phyloP scores from a whole-genome alignment of 208 protist species.

The Trypanosoma boissoni region DNA sequence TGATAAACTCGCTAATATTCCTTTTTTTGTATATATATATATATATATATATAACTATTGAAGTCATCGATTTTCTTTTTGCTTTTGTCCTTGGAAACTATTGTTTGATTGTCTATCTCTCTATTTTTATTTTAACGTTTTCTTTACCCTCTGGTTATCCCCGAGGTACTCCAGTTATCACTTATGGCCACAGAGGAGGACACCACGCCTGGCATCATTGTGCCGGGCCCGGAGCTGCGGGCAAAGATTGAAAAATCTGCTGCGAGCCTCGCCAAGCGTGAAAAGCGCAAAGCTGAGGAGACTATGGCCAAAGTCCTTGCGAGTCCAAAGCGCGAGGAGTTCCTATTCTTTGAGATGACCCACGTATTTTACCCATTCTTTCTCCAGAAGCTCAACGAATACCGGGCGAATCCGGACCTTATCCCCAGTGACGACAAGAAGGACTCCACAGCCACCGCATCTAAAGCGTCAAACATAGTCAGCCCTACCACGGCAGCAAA shows the following conservation, averaged over 20 bases:
- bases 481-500: slow-evolving; percentile 23
- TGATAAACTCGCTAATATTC: no score
- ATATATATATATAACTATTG: no score
- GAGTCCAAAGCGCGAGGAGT: slow-evolving; percentile 70
- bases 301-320: slow-evolving; percentile 81
- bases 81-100: no score
- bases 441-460: slow-evolving; percentile 27
- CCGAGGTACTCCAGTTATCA: slow-evolving; percentile 13
- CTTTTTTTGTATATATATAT: no score
- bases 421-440: slow-evolving; percentile 30
- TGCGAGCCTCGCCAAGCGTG: slow-evolving; percentile 56
- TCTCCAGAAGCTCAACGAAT: slow-evolving; percentile 79
- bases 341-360: slow-evolving; percentile 73
- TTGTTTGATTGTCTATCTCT: not conserved
- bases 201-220: slow-evolving; percentile 60
- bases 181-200: slow-evolving; percentile 45
- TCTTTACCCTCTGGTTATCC: not conserved
- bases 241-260: slow-evolving; percentile 75
- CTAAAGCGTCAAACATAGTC: slow-evolving; percentile 13
- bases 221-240: slow-evolving; percentile 77
- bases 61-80: no score
- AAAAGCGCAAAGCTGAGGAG: slow-evolving; percentile 75
- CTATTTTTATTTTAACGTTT: not conserved
- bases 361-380: slow-evolving; percentile 91
- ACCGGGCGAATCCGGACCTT: slow-evolving; percentile 67